phyloP scores from a whole-genome alignment of 2,329 filamentous ascomycete species.

The Fusarium gaditjirri region DNA sequence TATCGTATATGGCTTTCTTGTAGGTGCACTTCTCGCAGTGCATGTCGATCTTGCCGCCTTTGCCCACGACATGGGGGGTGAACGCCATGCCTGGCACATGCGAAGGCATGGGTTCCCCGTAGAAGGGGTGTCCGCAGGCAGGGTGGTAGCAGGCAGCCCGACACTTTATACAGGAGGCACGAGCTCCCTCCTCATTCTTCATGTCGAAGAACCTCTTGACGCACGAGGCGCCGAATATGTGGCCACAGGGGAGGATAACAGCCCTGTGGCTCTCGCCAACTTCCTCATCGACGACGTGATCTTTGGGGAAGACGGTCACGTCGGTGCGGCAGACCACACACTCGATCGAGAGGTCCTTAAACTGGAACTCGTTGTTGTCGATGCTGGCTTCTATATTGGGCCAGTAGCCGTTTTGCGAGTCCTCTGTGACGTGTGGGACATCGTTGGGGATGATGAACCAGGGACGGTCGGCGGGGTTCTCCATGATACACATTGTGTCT shows the following conservation, averaged over 20 bases:
- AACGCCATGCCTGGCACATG: neutral
- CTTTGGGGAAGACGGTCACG: neutral
- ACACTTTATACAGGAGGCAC: neutral
- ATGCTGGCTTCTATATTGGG: neutral
- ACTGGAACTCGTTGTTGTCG: neutral
- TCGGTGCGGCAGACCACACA: neutral
- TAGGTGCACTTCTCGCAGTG: neutral
- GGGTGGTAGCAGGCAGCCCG: neutral
- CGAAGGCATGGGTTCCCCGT: neutral
- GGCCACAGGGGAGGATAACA: neutral
- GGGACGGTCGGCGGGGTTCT: neutral
- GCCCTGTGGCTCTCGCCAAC: neutral
- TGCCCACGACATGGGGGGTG: neutral
- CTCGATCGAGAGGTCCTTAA: neutral
- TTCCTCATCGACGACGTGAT: neutral
- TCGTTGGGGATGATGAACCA: neutral
- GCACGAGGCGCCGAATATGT: conserved; percentile 7
- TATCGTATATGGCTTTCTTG: fast-evolving
- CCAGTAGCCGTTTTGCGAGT: neutral
- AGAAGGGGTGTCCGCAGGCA: neutral
- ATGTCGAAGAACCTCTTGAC: neutral
- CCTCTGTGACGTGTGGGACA: neutral
- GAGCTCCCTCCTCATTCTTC: neutral
- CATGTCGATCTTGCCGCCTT: neutral
- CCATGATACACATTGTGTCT: neutral